Percentiles rank a stretch among this genome's conserved stretches.
Conservation (phyloP, 2,329 filamentous ascomycete species). For the Mycosphaerella sp. region DNA sequence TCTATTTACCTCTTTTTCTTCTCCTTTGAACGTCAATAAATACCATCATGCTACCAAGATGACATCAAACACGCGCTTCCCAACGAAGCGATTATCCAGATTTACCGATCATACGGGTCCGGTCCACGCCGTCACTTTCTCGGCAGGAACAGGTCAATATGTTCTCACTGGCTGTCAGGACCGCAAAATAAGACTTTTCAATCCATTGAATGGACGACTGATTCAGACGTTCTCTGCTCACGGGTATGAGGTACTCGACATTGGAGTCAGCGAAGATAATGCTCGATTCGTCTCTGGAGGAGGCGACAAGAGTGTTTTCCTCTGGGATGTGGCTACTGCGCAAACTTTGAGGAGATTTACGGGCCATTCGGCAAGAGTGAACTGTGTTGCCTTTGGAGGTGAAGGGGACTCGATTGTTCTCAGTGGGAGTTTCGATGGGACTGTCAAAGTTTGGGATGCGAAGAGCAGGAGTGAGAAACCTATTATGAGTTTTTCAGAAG, state of each 20-base stretch:
- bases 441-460: conserved; percentile 69
- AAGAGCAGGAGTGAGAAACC: conserved; percentile 53
- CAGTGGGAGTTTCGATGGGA: conserved; percentile 68
- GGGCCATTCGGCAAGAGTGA: conserved; percentile 61
- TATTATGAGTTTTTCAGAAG: conserved; percentile 67
- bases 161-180: conserved; percentile 81
- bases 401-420: conserved; percentile 63
- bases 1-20: background rate
- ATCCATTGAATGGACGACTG: conserved; percentile 53
- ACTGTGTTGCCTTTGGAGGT: conserved; percentile 72
- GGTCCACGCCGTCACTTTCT: conserved; percentile 48
- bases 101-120: conserved; percentile 33
- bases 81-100: conserved; percentile 23
- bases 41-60: conserved; percentile 12
- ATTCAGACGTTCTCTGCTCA: conserved; percentile 88
- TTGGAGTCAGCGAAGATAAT: conserved; percentile 69
- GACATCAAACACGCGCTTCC: conserved; percentile 20
- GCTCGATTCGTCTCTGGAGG: conserved; percentile 79
- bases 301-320: conserved; percentile 82
- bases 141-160: conserved; percentile 45
- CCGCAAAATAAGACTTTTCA: conserved; percentile 79
- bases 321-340: conserved; percentile 87
- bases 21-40: background rate
- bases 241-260: conserved; percentile 82
- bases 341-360: conserved; percentile 70